phyloP scores from a whole-genome alignment of 768 basidiomycete species.

The Boletus huronensis region DNA sequence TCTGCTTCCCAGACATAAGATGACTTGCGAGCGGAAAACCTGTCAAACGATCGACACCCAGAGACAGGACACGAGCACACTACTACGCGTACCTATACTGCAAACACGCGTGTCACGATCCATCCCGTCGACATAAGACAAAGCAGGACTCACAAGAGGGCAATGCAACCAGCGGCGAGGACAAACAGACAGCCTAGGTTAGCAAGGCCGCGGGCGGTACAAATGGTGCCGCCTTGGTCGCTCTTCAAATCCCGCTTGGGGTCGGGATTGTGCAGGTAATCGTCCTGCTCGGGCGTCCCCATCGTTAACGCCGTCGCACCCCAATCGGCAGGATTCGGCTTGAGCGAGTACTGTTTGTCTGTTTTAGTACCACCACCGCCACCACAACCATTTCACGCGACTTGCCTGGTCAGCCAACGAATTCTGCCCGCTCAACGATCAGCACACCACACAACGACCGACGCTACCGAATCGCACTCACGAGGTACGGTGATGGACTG shows the following conservation, averaged over 20 bases:
- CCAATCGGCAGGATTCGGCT: conserved; percentile 45
- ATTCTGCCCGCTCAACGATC: conserved; percentile 18
- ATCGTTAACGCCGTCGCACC: conserved; percentile 45
- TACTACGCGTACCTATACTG: conserved; percentile 15
- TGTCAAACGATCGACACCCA: neutral
- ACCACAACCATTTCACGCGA: neutral
- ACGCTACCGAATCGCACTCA: conserved; percentile 7
- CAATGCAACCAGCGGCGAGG: conserved; percentile 45
- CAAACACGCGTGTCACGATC: neutral
- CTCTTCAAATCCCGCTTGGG: conserved; percentile 49
- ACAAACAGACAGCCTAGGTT: conserved; percentile 67
- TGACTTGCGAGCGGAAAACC: conserved; percentile 52
- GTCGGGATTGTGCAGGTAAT: conserved; percentile 63
- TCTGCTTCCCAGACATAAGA: conserved; percentile 37
- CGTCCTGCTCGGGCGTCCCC: conserved; percentile 54
- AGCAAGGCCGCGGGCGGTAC: conserved; percentile 57
- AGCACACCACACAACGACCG: neutral
- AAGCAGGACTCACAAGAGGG: conserved; percentile 50
- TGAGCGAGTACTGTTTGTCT: conserved; percentile 36
- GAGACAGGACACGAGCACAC: neutral
- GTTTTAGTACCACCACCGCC: neutral
- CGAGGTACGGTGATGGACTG: conserved; percentile 29
- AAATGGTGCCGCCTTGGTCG: conserved; percentile 57
- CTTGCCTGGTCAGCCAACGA: conserved; percentile 26
- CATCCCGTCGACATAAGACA: neutral